A percentile compares a stretch with the other conserved stretches of the same genome.
Evolutionary conservation across 257 asterid genomes (phyloP).

Genomic region (Solanum stenotomum): DNA sequence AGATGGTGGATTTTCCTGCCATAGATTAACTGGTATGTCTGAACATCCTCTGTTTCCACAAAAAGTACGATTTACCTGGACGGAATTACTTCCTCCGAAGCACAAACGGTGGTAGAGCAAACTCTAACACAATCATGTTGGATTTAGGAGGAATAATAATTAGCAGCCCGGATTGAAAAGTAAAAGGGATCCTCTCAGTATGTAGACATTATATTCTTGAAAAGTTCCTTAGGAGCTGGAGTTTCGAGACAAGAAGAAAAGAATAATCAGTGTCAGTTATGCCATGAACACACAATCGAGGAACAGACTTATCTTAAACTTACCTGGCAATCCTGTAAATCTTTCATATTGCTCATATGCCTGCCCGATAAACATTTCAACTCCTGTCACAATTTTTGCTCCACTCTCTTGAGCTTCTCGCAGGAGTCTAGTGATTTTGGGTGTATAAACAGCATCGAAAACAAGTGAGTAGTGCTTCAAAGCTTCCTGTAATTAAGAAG

Average conservation of each 20-base stretch:
- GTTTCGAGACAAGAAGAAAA: neutral
- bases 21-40: neutral
- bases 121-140: neutral
- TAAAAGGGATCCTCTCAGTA: conserved; percentile 6
- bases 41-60: neutral
- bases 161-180: neutral
- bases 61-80: neutral
- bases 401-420: conserved; percentile 76
- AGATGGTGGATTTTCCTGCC: neutral
- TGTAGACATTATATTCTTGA: conserved; percentile 44
- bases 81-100: neutral
- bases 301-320: neutral
- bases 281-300: neutral
- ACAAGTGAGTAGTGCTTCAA: conserved; percentile 61
- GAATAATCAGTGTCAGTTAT: neutral
- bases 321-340: conserved; percentile 93
- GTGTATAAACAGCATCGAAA: conserved; percentile 92
- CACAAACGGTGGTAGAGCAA: neutral
- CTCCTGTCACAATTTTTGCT: conserved; percentile 71
- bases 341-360: conserved; percentile 86
- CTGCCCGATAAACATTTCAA: conserved; percentile 88
- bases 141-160: neutral
- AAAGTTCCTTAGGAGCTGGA: conserved; percentile 86
- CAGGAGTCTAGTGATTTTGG: conserved; percentile 71
- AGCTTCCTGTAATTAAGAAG: conserved; percentile 45